These are phyloP conservation scores for Globisporangium canariense DNA, from an alignment of 352 stramenopile genomes.

Conservation along the genomic window DNA sequence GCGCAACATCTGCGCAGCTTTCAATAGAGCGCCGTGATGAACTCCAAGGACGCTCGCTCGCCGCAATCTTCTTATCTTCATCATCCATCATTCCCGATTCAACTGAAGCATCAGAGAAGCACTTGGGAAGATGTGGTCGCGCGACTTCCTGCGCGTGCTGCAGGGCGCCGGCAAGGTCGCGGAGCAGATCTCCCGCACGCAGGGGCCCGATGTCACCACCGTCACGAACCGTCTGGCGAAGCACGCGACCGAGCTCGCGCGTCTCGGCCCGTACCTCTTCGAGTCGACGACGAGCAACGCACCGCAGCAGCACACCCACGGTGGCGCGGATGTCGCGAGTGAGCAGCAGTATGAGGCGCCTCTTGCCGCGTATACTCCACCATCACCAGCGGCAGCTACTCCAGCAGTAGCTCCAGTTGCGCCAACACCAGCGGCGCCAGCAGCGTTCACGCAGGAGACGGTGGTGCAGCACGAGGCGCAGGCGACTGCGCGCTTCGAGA, in stretches of 20 bases:
- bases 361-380: background rate
- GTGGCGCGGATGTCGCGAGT: background rate
- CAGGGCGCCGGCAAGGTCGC: slow-evolving; percentile 66
- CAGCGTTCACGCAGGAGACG: background rate
- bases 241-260: slow-evolving; percentile 45
- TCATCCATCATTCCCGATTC: background rate
- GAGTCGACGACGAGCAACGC: slow-evolving; percentile 15
- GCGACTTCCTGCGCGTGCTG: slow-evolving; percentile 66
- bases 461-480: slow-evolving; percentile 3
- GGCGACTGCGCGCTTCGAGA: background rate
- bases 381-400: background rate
- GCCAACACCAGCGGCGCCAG: background rate
- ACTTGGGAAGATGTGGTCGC: slow-evolving; percentile 49
- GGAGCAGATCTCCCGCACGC: slow-evolving; percentile 41
- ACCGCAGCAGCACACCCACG: background rate
- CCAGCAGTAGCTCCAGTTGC: too few relatives aligned
- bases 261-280: slow-evolving; percentile 44
- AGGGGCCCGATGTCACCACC: slow-evolving; percentile 26
- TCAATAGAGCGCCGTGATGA: background rate
- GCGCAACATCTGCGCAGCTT: too few relatives aligned
- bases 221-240: slow-evolving; percentile 33
- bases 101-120: background rate
- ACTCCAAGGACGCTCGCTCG: background rate
- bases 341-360: background rate
- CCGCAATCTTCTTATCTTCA: background rate